phyloP scores from a whole-genome alignment of 2,329 filamentous ascomycete genomes.

The Chaetomium sp. region DNA sequence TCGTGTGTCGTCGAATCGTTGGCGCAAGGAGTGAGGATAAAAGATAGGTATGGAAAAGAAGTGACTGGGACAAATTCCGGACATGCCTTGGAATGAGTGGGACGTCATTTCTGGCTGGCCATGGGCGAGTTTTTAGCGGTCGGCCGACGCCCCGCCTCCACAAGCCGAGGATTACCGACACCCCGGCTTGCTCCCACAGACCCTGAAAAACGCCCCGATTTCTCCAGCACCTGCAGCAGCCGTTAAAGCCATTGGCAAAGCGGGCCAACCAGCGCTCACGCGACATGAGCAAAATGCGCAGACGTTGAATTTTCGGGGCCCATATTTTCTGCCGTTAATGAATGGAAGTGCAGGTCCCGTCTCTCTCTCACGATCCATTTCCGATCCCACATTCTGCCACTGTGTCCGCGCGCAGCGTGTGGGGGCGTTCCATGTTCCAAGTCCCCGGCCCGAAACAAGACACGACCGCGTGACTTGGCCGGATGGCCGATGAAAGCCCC shows the following conservation, averaged over 20 bases:
- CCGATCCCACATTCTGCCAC: slow-evolving; percentile 1
- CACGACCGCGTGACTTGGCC: slow-evolving; percentile 6
- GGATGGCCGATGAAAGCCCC: no score
- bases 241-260: background rate
- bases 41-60: no score
- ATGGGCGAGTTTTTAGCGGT: slow-evolving; percentile 12
- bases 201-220: background rate
- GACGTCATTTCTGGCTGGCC: slow-evolving; percentile 21
- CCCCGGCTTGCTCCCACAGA: slow-evolving; percentile 7
- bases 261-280: slow-evolving; percentile 13
- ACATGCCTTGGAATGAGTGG: slow-evolving; percentile 11
- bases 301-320: background rate
- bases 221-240: background rate
- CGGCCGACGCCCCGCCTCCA: slow-evolving; percentile 11
- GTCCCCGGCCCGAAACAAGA: background rate
- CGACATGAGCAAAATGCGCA: background rate
- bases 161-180: slow-evolving; percentile 29
- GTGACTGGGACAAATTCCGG: slow-evolving; percentile 6
- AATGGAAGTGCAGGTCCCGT: no score
- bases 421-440: background rate
- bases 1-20: no score
- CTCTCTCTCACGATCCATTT: background rate
- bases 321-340: slow-evolving; percentile 1
- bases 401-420: background rate
- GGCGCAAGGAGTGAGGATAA: no score